A percentile compares a stretch with the other conserved stretches of the same genome.
These are phyloP conservation scores for Fusarium kyushuense DNA, from an alignment of 2,329 filamentous ascomycete species.

Conservation along the genomic window DNA sequence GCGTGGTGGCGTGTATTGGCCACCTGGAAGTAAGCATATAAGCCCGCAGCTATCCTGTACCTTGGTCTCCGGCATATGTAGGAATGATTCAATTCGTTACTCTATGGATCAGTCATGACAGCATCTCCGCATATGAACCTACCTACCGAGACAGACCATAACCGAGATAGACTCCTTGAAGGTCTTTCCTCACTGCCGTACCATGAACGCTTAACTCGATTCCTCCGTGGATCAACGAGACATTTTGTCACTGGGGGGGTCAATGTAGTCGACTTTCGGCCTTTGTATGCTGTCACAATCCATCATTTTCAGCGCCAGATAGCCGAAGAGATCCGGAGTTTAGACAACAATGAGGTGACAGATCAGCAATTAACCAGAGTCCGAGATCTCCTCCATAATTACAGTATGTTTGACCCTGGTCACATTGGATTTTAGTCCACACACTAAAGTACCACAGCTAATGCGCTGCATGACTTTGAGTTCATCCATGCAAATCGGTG, in stretches of 20 bases:
- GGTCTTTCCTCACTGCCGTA: neutral
- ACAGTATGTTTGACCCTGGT: neutral
- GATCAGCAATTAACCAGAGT: neutral
- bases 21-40: too few relatives aligned
- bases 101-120: too few relatives aligned
- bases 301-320: neutral
- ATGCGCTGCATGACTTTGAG: neutral
- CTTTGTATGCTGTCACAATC: neutral
- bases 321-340: neutral
- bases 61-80: too few relatives aligned
- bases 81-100: too few relatives aligned
- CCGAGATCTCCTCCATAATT: neutral
- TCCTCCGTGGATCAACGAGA: neutral
- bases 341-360: neutral
- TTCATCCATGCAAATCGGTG: neutral
- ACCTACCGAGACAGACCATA: neutral
- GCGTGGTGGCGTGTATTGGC: too few relatives aligned
- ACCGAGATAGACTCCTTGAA: neutral
- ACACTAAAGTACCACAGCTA: neutral
- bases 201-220: neutral
- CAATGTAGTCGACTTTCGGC: neutral
- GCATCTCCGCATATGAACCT: neutral
- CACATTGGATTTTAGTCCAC: neutral
- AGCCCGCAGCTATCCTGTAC: too few relatives aligned
- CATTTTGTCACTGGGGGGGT: neutral